Conservation (phyloP, 1,284 basidiomycete species). For the Rhodotorula sp. region DNA sequence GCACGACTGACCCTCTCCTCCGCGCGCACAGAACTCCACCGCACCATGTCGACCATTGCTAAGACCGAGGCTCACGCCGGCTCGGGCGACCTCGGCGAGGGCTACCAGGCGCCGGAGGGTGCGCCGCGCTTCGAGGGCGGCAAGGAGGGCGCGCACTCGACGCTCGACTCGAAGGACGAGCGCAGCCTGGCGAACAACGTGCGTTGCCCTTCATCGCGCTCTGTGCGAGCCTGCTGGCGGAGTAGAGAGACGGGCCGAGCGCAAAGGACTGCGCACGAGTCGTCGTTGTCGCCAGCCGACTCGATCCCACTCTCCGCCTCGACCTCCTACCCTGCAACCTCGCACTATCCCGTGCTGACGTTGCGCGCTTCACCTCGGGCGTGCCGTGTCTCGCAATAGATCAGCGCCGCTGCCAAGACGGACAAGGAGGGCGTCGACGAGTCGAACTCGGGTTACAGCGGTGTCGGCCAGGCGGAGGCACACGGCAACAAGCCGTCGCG, state of each 20-base stretch:
- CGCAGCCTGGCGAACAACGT: slow-evolving; percentile 40
- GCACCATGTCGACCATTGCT: slow-evolving; percentile 29
- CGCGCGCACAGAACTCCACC: not conserved
- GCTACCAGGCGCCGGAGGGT: slow-evolving; percentile 16
- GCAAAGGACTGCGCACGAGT: no score
- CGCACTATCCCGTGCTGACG: not conserved
- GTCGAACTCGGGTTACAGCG: slow-evolving; percentile 9
- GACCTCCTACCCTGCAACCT: not conserved
- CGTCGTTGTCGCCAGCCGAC: slow-evolving; percentile 26
- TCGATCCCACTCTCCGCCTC: no score
- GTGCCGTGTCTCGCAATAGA: no score
- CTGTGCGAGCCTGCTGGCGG: no score
- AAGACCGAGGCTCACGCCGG: slow-evolving; percentile 36
- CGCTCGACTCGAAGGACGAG: slow-evolving; percentile 38
- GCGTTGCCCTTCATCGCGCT: not conserved
- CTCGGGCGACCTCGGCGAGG: slow-evolving; percentile 36
- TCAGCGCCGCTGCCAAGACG: slow-evolving; percentile 44
- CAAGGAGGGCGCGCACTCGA: slow-evolving; percentile 34
- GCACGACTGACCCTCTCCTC: not conserved
- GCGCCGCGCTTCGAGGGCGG: slow-evolving; percentile 35
- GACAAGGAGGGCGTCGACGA: slow-evolving; percentile 33
- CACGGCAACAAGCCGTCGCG: slow-evolving; percentile 65
- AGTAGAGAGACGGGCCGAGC: no score
- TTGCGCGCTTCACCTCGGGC: no score
- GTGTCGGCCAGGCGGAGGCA: not conserved